Base-by-base conservation (phyloP, 1,284 basidiomycete species). In the Ustilago nuda region DNA sequence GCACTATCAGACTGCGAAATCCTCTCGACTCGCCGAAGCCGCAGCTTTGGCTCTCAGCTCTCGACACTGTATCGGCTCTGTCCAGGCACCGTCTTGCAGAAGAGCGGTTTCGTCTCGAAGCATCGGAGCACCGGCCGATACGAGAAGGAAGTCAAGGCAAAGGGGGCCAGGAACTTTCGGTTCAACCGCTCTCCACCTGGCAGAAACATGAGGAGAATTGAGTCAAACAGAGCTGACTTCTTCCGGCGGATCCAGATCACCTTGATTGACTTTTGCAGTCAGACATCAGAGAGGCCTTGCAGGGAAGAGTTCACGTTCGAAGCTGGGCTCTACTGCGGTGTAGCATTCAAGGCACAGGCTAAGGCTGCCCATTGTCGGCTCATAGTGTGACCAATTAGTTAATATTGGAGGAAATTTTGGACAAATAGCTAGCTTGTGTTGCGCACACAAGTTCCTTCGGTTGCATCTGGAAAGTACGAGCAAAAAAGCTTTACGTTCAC, bases 381-480 rank as follows among this genome's bases (percentile, higher is more conserved):
- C 36, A 37, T 37, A 11, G 43, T 7, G n/a, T 19, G 43, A 15
- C 7, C 17, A 17, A 19, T 45, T 17, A 45, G 19, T 7, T 17
- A 45, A 45, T 17, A 45, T 15, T 45, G 19, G 43, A 45, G n/a
- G n/a, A 45, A 45, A 15, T 45, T 45, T 45, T 4, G 27, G 12
- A 32, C 27, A 50, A 15, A 32, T 11, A 12, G 36, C 54, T 55
- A 36, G 54, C 54, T 55, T 41, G 37, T n/a, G 23, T 51, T 32
- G 43, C 51, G 35, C 53, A 50, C 43, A 45, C 43, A 45, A 53
- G 27, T 41, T 12, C 13, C 27, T 53, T 50, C 58, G 50, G 43
- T 37, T 27, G 50, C 17, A 52, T 33, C 50, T 53, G 51, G 43
- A 41, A 54, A 53, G 51, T 54, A 61, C 33, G 17, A 46, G 11